Conservation (phyloP, 1,139 yeast genomes). For the Pichia cactophila region DNA sequence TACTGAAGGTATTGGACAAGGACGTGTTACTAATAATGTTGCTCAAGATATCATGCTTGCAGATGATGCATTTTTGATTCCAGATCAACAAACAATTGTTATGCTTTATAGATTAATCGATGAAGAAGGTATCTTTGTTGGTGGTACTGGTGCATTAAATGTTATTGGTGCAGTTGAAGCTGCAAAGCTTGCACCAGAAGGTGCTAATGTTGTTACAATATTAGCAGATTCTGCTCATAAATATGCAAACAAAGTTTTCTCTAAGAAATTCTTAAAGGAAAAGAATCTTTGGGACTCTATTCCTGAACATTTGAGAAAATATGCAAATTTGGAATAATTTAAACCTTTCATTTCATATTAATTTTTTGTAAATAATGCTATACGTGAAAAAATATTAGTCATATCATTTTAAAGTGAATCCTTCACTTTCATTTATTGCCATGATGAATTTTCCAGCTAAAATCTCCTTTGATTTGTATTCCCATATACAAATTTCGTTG, state of each 20-base stretch:
- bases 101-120: slow-evolving; percentile 80
- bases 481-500: slow-evolving; percentile 74
- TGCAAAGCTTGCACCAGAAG: slow-evolving; percentile 56
- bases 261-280: slow-evolving; percentile 64
- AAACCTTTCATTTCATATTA: not conserved
- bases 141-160: slow-evolving; percentile 74
- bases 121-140: slow-evolving; percentile 86
- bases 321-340: slow-evolving; percentile 36
- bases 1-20: slow-evolving; percentile 96
- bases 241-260: slow-evolving; percentile 73
- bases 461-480: slow-evolving; percentile 47
- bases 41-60: slow-evolving; percentile 60
- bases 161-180: slow-evolving; percentile 63
- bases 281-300: slow-evolving; percentile 60
- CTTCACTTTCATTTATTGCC: slow-evolving; percentile 76
- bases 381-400: not conserved
- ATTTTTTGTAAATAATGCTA: not conserved
- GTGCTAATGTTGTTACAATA: slow-evolving; percentile 75
- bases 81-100: slow-evolving; percentile 64
- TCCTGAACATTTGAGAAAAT: slow-evolving; percentile 65
- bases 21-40: slow-evolving; percentile 79
- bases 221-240: slow-evolving; percentile 86
- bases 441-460: slow-evolving; percentile 47
- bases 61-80: slow-evolving; percentile 67
- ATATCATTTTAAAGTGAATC: slow-evolving; percentile 54